Conservation (phyloP, 495 filamentous ascomycete genomes). For the Paragyromitra xinjiangensis region DNA sequence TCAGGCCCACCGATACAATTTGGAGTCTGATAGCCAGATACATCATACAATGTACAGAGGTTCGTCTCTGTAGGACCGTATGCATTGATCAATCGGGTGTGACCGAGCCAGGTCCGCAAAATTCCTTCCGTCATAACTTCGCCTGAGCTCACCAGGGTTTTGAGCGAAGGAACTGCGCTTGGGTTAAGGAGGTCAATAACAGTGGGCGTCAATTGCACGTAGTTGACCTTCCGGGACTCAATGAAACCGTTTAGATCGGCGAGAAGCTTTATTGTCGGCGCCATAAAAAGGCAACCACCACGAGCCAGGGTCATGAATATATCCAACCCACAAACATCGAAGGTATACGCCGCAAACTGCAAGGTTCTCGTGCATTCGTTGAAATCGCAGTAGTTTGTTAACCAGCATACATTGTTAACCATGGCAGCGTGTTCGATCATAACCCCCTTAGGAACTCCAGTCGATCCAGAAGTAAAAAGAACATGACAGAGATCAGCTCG, state of each 20-base stretch:
- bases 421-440: slow-evolving; percentile 57
- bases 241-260: slow-evolving; percentile 28
- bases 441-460: slow-evolving; percentile 62
- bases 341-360: slow-evolving; percentile 62
- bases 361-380: slow-evolving; percentile 59
- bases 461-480: slow-evolving; percentile 61
- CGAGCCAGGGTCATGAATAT: slow-evolving; percentile 59
- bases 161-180: slow-evolving; percentile 62
- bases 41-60: slow-evolving; percentile 55
- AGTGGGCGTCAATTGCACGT: slow-evolving; percentile 44
- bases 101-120: slow-evolving; percentile 60
- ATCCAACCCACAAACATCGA: slow-evolving; percentile 61
- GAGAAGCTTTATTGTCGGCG: slow-evolving; percentile 23
- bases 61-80: slow-evolving; percentile 66
- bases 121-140: slow-evolving; percentile 60
- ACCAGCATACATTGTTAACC: slow-evolving; percentile 39
- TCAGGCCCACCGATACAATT: slow-evolving; percentile 57
- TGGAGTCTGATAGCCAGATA: slow-evolving; percentile 36
- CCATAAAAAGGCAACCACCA: slow-evolving; percentile 58
- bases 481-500: slow-evolving; percentile 56
- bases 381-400: slow-evolving; percentile 29
- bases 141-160: slow-evolving; percentile 64
- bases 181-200: slow-evolving; percentile 53
- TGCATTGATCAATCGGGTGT: slow-evolving; percentile 62
- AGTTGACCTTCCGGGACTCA: slow-evolving; percentile 45